Base-by-base conservation (phyloP, 495 filamentous ascomycete species). In the Annulohypoxylon moriforme region DNA sequence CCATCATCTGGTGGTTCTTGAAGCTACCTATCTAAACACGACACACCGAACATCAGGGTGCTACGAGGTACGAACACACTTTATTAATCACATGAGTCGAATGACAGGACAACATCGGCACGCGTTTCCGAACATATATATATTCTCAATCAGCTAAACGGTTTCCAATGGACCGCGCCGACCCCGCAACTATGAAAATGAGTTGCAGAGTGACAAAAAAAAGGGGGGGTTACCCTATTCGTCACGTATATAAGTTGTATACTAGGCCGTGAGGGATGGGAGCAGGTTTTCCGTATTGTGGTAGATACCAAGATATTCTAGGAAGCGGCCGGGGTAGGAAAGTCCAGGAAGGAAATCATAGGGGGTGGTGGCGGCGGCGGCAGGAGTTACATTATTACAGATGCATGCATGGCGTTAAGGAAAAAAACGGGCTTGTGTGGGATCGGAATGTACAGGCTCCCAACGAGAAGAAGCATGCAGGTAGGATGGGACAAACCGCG, bases 391-490 rank as follows among this genome's bases (percentile, higher is more conserved):
- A 68, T 61, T 65, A 62, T 50, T 61, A 59, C 60, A 68, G 73
- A 66, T 77, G 73, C 76, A 77, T 76, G 74, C 71, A 71, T 49
- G 76, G 76, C 76, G 76, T 77, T 77, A 36, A 60, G 71, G 71
- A 7, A 8, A 29, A 68, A 74, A 65, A 63, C 56, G 60, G 66
- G 44, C 69, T 66, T 55, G 69, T 67, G 52, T 52, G 46, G 69
- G 67, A 64, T 56, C 29, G 56, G 64, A 53, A 50, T 31, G 52
- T 72, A 56, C 52, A 64, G 61, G 60, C 50, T 68, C 42, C 44
- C 67, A 52, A 59, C 42, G 55, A 47, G 63, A 71, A 47, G 65
- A 63, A 61, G 64, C 31, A 60, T 58, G 65, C 59, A 67, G 29
- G 68, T 36, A 50, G 66, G 55, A 60, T 24, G 62, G 63, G 38